Conservation (phyloP, 2,329 filamentous ascomycete genomes). For the Sarocladium oryzae region DNA sequence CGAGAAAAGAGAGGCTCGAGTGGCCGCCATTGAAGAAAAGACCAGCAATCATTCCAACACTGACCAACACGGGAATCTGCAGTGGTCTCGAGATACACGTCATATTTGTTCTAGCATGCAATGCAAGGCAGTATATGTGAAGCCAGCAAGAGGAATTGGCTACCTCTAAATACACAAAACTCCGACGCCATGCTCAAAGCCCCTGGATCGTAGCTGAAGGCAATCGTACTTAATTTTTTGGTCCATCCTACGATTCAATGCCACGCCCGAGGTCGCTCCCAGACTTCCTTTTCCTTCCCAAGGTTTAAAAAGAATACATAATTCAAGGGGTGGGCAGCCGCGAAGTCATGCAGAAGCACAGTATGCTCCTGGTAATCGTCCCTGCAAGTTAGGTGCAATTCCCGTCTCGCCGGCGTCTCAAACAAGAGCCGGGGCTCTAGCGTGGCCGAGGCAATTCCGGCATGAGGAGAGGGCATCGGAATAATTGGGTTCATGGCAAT, state of each 20-base stretch:
- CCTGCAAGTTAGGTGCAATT: not conserved
- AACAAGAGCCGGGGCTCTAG: not conserved
- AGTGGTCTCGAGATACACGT: not conserved
- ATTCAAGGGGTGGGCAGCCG: not conserved
- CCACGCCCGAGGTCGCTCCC: not conserved
- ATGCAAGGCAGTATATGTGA: not conserved
- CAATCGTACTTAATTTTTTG: not conserved
- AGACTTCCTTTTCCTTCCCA: not conserved
- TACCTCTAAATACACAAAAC: not conserved
- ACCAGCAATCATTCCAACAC: no score
- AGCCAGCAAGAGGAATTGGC: not conserved
- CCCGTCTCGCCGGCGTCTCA: not conserved
- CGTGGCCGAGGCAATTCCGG: not conserved
- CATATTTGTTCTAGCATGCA: conserved; percentile 1
- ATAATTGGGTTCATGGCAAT: not conserved
- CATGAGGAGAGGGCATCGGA: not conserved
- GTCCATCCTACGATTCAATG: not conserved
- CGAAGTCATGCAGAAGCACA: not conserved
- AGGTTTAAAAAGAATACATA: not conserved
- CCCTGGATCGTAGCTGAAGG: not conserved
- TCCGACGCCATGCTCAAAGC: conserved; percentile 3
- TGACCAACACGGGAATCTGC: no score
- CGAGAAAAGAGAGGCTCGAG: no score
- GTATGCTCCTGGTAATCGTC: not conserved
- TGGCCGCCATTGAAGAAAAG: no score